Conservation (phyloP, 805 yeast species). For the Saturnispora hagleri region DNA sequence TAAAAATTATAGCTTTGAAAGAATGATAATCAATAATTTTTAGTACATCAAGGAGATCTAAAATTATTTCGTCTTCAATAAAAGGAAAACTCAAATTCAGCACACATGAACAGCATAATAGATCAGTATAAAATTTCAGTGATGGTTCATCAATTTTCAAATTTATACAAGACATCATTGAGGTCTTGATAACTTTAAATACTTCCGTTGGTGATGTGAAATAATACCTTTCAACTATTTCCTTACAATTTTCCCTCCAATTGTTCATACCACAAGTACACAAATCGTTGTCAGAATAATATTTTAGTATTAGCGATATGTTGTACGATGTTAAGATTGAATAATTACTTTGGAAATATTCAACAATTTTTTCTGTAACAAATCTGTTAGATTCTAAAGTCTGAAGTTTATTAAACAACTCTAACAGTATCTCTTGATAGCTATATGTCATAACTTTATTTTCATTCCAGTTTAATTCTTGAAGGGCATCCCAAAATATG, state of each 20-base stretch:
- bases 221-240: constrained; percentile 34
- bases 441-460: not conserved
- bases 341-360: constrained; percentile 15
- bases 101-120: constrained; percentile 15
- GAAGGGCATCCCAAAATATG: constrained; percentile 11
- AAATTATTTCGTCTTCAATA: constrained; percentile 5
- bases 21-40: constrained; percentile 4
- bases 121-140: constrained; percentile 11
- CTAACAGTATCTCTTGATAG: constrained; percentile 7
- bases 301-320: constrained; percentile 33
- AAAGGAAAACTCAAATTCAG: constrained; percentile 7
- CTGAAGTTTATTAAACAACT: constrained; percentile 17
- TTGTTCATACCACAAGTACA: constrained; percentile 45
- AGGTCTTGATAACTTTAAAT: constrained; percentile 15
- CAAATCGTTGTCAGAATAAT: constrained; percentile 38
- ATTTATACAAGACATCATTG: constrained; percentile 13
- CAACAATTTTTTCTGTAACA: constrained; percentile 9
- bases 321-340: constrained; percentile 14
- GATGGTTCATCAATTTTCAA: constrained; percentile 13
- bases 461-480: constrained; percentile 4
- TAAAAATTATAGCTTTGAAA: constrained; percentile 4
- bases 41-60: constrained; percentile 6
- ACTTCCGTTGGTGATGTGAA: constrained; percentile 26
- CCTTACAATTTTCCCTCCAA: constrained; percentile 42
- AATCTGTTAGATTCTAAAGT: constrained; percentile 8